Evolutionary conservation across 176 grass and related monocot species (phyloP).

Genomic region (Musa beccarii): DNA sequence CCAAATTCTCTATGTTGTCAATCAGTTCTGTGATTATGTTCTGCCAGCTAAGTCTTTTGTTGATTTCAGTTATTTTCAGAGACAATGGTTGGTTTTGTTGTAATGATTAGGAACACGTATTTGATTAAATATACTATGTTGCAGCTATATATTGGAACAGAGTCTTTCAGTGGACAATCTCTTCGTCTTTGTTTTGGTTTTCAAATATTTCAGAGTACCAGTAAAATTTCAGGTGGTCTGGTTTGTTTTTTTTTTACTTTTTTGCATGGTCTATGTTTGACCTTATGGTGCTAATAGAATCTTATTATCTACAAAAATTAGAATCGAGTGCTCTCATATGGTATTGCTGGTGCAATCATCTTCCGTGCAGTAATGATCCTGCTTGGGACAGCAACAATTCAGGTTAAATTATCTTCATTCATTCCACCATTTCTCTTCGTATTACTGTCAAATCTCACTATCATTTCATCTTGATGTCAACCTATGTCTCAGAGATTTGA

Average conservation of each 20-base stretch:
- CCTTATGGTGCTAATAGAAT: conserved; percentile 4
- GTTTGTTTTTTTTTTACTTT: conserved; percentile 14
- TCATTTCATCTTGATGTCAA: neutral
- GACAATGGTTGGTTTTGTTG: neutral
- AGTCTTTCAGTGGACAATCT: conserved; percentile 98
- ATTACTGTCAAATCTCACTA: neutral
- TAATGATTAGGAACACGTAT: neutral
- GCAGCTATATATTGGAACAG: conserved; percentile 92
- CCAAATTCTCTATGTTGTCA: neutral
- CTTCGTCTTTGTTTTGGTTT: conserved; percentile 95
- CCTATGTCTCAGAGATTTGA: conserved; percentile 77
- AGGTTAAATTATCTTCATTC: conserved; percentile 39
- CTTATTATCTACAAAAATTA: conserved; percentile 24
- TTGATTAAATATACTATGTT: conserved; percentile 22
- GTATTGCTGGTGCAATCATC: conserved; percentile 87
- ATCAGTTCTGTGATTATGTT: neutral
- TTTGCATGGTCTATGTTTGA: conserved; percentile 24
- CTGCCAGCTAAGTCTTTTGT: neutral
- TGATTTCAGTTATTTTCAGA: neutral
- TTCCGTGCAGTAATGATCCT: conserved; percentile 78
- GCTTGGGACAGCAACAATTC: conserved; percentile 68
- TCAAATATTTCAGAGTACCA: conserved; percentile 92
- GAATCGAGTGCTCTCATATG: conserved; percentile 90
- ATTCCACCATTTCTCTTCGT: conserved; percentile 11
- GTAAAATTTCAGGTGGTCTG: conserved; percentile 65